A percentile compares a stretch with the other conserved stretches of the same genome.
These are phyloP conservation scores for Castanopsis chinensis DNA, from an alignment of 306 rosid genomes.

Conservation along the genomic window DNA sequence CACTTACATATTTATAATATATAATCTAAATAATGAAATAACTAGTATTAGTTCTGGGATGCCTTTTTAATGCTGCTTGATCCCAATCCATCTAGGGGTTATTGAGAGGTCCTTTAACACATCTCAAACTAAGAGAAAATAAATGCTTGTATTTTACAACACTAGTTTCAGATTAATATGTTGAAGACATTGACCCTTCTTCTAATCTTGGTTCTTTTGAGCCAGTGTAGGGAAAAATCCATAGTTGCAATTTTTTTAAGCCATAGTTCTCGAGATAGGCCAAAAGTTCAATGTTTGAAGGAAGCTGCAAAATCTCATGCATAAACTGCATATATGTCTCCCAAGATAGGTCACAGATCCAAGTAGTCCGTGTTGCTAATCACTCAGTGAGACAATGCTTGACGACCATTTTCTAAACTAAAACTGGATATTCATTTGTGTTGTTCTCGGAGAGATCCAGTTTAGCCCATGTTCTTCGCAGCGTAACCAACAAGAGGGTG, in stretches of 20 bases:
- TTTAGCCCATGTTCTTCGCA: slow-evolving; percentile 45
- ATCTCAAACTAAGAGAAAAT: not conserved
- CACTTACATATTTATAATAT: too few species aligned
- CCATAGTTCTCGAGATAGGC: not conserved
- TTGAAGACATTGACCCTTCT: not conserved
- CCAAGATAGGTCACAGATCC: not conserved
- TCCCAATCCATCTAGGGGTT: too few species aligned
- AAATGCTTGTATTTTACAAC: not conserved
- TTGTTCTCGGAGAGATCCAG: slow-evolving; percentile 17
- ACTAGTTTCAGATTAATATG: not conserved
- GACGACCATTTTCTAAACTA: not conserved
- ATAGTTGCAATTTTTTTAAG: not conserved
- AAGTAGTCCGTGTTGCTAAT: not conserved
- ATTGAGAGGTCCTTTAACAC: too few species aligned
- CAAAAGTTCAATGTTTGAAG: not conserved
- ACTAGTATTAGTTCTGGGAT: too few species aligned
- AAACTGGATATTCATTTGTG: slow-evolving; percentile 11
- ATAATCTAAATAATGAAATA: too few species aligned
- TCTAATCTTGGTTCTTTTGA: not conserved
- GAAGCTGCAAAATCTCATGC: not conserved
- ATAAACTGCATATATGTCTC: not conserved
- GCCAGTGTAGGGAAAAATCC: not conserved
- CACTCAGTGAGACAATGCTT: not conserved
- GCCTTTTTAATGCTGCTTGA: too few species aligned
- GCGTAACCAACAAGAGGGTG: slow-evolving; percentile 41